Evolutionary conservation across 805 yeast genomes (phyloP).

Genomic region (Lipomyces japonicus): DNA sequence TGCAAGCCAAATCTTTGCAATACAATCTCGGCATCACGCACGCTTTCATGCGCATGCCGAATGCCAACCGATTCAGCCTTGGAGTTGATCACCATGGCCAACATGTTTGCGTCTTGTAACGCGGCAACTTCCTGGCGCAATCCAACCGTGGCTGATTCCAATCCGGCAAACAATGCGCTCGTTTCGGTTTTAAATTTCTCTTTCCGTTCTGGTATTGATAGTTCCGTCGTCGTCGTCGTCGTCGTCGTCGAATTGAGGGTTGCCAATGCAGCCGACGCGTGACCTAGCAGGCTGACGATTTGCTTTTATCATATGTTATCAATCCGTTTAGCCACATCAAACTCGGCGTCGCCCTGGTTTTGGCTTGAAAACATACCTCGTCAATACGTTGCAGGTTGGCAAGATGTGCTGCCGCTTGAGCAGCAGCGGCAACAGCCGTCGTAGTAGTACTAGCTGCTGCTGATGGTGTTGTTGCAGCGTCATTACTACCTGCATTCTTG

Average conservation of each 20-base stretch:
- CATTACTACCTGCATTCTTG: background rate
- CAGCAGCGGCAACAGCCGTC: background rate
- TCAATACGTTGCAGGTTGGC: conserved; percentile 17
- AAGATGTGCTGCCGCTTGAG: conserved; percentile 15
- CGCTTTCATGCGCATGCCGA: conserved; percentile 12
- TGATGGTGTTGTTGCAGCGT: background rate
- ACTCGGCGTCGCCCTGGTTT: background rate
- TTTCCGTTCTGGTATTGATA: no score
- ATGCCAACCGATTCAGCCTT: conserved; percentile 25
- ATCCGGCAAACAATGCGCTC: conserved; percentile 3
- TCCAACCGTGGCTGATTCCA: conserved; percentile 17
- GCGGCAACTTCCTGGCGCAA: conserved; percentile 20
- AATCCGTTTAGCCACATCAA: no score
- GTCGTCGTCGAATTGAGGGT: conserved; percentile 11
- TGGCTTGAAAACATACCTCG: conserved; percentile 12
- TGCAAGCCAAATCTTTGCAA: background rate
- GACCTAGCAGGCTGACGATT: conserved; percentile 11
- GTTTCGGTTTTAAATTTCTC: conserved; percentile 5
- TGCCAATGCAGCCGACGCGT: conserved; percentile 14
- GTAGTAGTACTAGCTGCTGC: background rate
- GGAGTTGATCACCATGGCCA: conserved; percentile 15
- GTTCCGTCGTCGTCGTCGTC: background rate
- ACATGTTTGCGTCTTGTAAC: conserved; percentile 18
- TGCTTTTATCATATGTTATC: conserved; percentile 5
- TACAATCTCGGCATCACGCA: conserved; percentile 10